Percentiles rank a stretch among this genome's conserved stretches.
Evolutionary conservation across 2,329 filamentous ascomycete species (phyloP).

Genomic region (Pseudogymnoascus sp.): DNA sequence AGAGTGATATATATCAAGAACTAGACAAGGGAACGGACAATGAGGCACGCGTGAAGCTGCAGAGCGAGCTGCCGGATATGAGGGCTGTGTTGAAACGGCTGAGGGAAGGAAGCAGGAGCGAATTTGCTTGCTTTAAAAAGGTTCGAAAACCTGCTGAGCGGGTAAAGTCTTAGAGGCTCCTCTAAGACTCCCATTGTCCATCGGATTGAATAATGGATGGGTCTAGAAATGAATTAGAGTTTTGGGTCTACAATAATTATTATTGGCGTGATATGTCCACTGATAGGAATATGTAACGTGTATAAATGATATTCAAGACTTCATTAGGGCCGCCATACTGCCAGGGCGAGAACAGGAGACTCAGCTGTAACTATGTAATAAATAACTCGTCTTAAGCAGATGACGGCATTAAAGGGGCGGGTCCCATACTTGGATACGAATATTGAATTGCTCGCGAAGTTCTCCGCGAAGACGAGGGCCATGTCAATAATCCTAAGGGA

Average conservation of each 20-base stretch:
- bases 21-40: slow-evolving; percentile 85
- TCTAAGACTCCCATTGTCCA: no score
- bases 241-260: background rate
- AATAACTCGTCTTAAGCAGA: no score
- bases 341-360: no score
- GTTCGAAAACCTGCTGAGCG: slow-evolving; percentile 14
- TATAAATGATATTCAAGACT: background rate
- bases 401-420: no score
- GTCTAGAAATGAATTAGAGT: background rate
- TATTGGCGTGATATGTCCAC: background rate
- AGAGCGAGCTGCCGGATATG: slow-evolving; percentile 86
- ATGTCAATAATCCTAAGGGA: no score
- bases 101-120: slow-evolving; percentile 70
- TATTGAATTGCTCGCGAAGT: no score
- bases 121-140: slow-evolving; percentile 80
- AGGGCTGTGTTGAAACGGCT: slow-evolving; percentile 75
- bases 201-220: background rate
- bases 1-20: slow-evolving; percentile 86
- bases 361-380: no score
- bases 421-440: no score
- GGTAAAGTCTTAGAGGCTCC: background rate
- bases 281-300: background rate
- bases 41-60: slow-evolving; percentile 67
- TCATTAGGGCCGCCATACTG: background rate
- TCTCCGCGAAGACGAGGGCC: no score